Conservation (phyloP, 305 asterid species). For the Fraxinus latifolia region DNA sequence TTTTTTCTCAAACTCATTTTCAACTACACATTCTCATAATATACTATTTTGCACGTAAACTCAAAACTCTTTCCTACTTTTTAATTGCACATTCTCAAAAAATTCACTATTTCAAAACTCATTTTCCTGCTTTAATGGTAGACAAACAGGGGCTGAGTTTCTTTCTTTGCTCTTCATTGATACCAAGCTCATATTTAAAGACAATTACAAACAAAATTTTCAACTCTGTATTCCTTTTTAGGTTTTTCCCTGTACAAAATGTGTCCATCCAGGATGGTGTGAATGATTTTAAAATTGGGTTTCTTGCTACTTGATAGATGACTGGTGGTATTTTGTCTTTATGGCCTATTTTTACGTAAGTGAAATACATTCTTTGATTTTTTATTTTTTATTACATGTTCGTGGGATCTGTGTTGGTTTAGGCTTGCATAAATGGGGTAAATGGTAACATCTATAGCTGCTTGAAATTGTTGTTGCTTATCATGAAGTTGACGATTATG, state of each 20-base stretch:
- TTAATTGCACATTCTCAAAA: not conserved
- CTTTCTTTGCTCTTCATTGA: not conserved
- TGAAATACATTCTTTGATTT: not conserved
- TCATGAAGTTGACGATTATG: not conserved
- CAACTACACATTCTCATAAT: not conserved
- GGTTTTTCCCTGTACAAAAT: not conserved
- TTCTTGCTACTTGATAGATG: not conserved
- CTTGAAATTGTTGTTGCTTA: not conserved
- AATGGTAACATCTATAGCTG: not conserved
- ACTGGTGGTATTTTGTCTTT: not conserved
- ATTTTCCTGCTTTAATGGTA: not conserved
- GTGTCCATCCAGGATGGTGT: not conserved
- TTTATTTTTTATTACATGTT: not conserved
- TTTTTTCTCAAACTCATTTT: no score
- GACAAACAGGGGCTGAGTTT: not conserved
- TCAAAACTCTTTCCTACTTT: not conserved
- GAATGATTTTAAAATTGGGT: not conserved
- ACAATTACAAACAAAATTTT: not conserved
- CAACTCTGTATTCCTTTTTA: not conserved
- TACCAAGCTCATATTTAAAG: not conserved
- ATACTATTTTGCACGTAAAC: no score
- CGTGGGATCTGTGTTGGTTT: not conserved
- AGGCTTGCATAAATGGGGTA: not conserved
- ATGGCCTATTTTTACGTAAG: not conserved
- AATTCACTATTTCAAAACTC: not conserved